Percentiles rank a stretch among this genome's conserved stretches.
Evolutionary conservation across 225 moss, liverwort and hornwort genomes (phyloP).

Genomic region (Antitrichia curtipendula): DNA sequence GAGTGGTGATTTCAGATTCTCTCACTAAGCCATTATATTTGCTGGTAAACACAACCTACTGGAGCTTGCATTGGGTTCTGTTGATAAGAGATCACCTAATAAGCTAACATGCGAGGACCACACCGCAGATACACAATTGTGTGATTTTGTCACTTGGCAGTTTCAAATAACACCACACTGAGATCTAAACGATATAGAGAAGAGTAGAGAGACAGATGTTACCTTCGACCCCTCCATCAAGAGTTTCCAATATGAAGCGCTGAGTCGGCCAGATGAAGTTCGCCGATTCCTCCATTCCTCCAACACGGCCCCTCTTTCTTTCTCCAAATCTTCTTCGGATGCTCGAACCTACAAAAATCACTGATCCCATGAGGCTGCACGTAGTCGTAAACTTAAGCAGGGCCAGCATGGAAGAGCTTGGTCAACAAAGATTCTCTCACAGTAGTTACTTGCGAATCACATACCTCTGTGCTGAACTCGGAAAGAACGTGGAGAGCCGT

Average conservation of each 20-base stretch:
- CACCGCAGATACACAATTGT: not conserved
- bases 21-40: not conserved
- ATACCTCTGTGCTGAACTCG: conserved; percentile 64
- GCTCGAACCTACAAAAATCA: conserved; percentile 31
- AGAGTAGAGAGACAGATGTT: not conserved
- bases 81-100: not conserved
- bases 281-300: conserved; percentile 59
- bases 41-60: not conserved
- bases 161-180: not conserved
- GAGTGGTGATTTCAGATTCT: not conserved
- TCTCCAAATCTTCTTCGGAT: conserved; percentile 73
- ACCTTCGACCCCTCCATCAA: conserved; percentile 82
- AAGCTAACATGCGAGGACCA: not conserved
- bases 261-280: conserved; percentile 48
- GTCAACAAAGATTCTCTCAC: not conserved
- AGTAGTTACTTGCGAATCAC: not conserved
- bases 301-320: conserved; percentile 74
- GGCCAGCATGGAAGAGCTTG: not conserved
- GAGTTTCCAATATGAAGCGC: conserved; percentile 38
- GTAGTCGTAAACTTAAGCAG: not conserved
- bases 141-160: not conserved
- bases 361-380: not conserved
- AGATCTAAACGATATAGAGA: not conserved
- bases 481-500: conserved; percentile 62
- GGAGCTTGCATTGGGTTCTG: not conserved